Evolutionary conservation across 305 asterid genomes (phyloP), one percentile per base, ranked within the genome.

Genomic region (Fraxinus platypoda): DNA sequence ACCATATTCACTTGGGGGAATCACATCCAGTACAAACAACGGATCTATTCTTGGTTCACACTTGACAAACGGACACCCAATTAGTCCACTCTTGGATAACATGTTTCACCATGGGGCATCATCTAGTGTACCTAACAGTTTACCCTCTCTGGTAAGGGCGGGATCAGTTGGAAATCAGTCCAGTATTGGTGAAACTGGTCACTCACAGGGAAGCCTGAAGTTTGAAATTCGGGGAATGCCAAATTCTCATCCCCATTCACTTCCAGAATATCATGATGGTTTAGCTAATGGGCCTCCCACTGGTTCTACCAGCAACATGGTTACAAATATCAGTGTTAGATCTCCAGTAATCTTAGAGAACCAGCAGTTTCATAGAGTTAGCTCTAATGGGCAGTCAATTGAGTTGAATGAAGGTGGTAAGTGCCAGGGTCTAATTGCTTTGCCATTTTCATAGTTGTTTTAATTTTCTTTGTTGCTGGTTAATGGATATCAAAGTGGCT

Each of bases 241-340:
- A 59, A 94, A 87, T 91, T 86, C 85, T 77, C 97, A 90, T 83
- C 96, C 98, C 82, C 97, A 88, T 83, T 92, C 98, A n/a, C 95
- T 92, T 83, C 97, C 97, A 83, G 97, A 95, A 72, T 90, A 88
- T 86, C 93, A 88, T 79, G 96, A 92, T 88, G 91, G 93, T 75
- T 86, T 93, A 80, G 82, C 92, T 86, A 92, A 86, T 88, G 97
- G 94, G 74, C 88, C 75, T 82, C 85, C 88, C 64, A 85, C 88
- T 80, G 93, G 89, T 87, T 94, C 99, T 75, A 92, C 97, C 26
- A 89, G 93, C 71, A 87, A 84, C 84, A 90, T 92, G 76, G 85
- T 94, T 87, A 87, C 93, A 77, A 91, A 84, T 83, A 86, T 92
- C 68, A 88, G 84, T 88, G 88, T 88, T 25, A 89, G 92, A 41